Conservation (phyloP, 345 rosid genomes). For the Acer campestre region DNA sequence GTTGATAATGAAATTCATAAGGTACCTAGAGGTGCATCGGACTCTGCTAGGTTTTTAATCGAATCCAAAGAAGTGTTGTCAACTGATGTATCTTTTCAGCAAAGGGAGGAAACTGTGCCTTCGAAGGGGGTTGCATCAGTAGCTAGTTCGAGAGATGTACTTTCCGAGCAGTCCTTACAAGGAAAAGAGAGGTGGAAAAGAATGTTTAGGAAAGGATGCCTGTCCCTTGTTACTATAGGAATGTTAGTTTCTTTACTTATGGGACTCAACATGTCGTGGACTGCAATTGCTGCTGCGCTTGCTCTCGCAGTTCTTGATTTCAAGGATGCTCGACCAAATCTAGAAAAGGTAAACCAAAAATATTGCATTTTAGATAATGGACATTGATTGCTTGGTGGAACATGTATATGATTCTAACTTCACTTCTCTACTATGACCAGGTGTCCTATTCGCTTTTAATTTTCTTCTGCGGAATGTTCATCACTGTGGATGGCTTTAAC, state of each 20-base stretch:
- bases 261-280: conserved; percentile 94
- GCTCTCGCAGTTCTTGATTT: conserved; percentile 86
- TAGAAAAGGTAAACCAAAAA: conserved; percentile 63
- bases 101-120: conserved; percentile 20
- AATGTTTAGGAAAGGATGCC: conserved; percentile 59
- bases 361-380: background rate
- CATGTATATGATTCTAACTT: too few relatives aligned
- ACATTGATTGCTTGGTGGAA: too few relatives aligned
- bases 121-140: too few relatives aligned
- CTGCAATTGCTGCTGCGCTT: conserved; percentile 80
- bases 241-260: conserved; percentile 66
- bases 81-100: conserved; percentile 5
- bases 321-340: conserved; percentile 73
- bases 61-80: too few relatives aligned
- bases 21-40: too few relatives aligned
- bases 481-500: conserved; percentile 82
- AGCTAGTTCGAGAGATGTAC: conserved; percentile 7
- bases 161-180: conserved; percentile 11
- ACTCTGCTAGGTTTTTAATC: too few relatives aligned
- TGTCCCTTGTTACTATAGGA: conserved; percentile 64
- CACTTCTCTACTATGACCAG: conserved; percentile 35
- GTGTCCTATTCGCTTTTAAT: conserved; percentile 78
- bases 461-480: conserved; percentile 92
- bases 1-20: too few relatives aligned
- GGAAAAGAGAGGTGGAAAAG: conserved; percentile 54